Conservation (phyloP, 2,329 filamentous ascomycete species). For the Akanthomyces muscarius region DNA sequence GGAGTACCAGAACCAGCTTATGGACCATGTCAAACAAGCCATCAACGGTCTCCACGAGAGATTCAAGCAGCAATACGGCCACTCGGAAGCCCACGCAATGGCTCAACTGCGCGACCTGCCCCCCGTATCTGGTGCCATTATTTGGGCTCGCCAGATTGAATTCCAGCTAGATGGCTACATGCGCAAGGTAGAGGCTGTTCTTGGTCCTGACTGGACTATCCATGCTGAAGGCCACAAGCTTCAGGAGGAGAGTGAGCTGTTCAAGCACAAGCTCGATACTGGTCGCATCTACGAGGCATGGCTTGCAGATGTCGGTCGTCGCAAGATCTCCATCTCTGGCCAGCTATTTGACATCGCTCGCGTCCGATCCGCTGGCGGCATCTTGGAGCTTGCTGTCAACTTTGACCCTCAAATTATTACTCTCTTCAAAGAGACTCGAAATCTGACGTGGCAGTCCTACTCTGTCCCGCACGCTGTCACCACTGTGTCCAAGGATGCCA, state of each 20-base stretch:
- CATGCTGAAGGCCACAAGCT: constrained; percentile 95
- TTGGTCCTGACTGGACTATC: constrained; percentile 90
- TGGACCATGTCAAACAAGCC: constrained; percentile 96
- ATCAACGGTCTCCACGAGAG: constrained; percentile 91
- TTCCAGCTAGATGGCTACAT: constrained; percentile 94
- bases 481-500: constrained; percentile 97
- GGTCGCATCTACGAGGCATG: constrained; percentile 92
- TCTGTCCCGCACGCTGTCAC: constrained; percentile 91
- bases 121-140: constrained; percentile 93
- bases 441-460: constrained; percentile 91
- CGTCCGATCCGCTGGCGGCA: constrained; percentile 85
- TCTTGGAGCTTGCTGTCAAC: constrained; percentile 85
- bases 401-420: constrained; percentile 97
- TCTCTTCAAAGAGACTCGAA: constrained; percentile 96
- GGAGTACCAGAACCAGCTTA: constrained; percentile 96
- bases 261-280: constrained; percentile 94
- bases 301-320: constrained; percentile 82
- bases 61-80: constrained; percentile 98
- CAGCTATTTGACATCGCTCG: constrained; percentile 86
- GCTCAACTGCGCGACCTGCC: constrained; percentile 93
- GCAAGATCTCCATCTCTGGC: constrained; percentile 87
- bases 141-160: constrained; percentile 97
- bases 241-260: constrained; percentile 84
- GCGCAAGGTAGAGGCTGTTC: constrained; percentile 97
- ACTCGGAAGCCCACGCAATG: constrained; percentile 98